These are phyloP conservation scores for Botrytis byssoidea DNA, from an alignment of 2,329 filamentous ascomycete genomes.

Conservation along the genomic window DNA sequence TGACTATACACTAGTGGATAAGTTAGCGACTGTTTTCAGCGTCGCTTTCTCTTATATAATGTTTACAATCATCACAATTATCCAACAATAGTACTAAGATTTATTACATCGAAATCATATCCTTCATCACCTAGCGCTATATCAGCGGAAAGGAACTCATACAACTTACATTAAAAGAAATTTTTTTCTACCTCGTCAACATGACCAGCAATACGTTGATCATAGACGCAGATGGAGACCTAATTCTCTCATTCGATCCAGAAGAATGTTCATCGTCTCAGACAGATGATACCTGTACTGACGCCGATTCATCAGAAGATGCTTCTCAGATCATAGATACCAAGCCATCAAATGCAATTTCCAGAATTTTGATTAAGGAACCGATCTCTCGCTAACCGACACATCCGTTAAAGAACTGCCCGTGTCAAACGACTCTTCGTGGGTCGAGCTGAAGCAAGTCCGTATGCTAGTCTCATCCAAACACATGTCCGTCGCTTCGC, in stretches of 20 bases:
- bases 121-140: accelerated
- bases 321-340: neutral
- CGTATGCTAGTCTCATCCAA: neutral
- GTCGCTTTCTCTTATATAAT: neutral
- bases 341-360: neutral
- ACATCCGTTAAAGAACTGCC: neutral
- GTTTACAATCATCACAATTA: neutral
- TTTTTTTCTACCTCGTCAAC: neutral
- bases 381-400: neutral
- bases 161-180: neutral
- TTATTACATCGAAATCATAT: neutral
- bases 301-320: neutral
- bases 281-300: neutral
- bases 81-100: neutral
- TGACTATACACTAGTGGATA: neutral
- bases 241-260: neutral
- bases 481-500: neutral
- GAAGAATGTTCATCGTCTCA: neutral
- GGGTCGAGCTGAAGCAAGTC: neutral
- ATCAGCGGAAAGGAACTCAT: neutral
- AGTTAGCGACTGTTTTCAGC: neutral
- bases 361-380: neutral
- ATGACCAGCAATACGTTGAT: neutral
- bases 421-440: neutral
- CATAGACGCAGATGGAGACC: neutral